Evolutionary conservation across 179 eudicot species (phyloP).

Genomic region (Patellifolia procumbens): DNA sequence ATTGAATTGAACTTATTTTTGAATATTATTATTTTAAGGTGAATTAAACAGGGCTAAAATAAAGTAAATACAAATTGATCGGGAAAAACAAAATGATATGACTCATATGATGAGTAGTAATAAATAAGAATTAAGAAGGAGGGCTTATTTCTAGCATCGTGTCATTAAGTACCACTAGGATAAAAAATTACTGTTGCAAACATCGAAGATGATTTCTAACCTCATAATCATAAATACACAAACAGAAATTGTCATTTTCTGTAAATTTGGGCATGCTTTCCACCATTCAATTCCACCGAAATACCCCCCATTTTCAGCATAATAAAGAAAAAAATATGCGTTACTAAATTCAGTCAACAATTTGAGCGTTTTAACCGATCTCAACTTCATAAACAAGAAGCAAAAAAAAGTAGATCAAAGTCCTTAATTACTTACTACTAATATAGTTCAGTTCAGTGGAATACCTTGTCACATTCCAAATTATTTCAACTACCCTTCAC

Average conservation of each 20-base stretch:
- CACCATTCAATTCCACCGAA: not conserved
- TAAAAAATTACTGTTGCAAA: not conserved
- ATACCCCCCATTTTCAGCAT: not conserved
- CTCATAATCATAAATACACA: slow-evolving; percentile 8
- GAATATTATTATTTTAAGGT: no score
- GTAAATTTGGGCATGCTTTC: slow-evolving; percentile 17
- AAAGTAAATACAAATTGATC: no score
- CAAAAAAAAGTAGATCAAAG: slow-evolving; percentile 3
- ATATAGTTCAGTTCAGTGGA: not conserved
- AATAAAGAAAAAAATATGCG: slow-evolving; percentile 7
- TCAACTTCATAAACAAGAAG: slow-evolving; percentile 8
- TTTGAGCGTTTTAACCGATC: slow-evolving; percentile 38
- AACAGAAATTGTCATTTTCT: slow-evolving; percentile 14
- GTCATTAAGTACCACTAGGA: no score
- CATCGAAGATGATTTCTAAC: not conserved
- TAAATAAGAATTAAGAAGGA: no score
- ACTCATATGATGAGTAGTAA: no score
- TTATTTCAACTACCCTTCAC: slow-evolving; percentile 23
- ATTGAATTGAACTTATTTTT: no score
- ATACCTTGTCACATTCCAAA: slow-evolving; percentile 1
- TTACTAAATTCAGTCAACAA: slow-evolving; percentile 32
- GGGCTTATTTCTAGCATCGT: no score
- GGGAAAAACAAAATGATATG: no score
- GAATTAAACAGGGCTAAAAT: no score
- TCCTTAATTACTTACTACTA: not conserved